Conservation (phyloP, 208 protist genomes). For the Acanthamoeba royreba region DNA sequence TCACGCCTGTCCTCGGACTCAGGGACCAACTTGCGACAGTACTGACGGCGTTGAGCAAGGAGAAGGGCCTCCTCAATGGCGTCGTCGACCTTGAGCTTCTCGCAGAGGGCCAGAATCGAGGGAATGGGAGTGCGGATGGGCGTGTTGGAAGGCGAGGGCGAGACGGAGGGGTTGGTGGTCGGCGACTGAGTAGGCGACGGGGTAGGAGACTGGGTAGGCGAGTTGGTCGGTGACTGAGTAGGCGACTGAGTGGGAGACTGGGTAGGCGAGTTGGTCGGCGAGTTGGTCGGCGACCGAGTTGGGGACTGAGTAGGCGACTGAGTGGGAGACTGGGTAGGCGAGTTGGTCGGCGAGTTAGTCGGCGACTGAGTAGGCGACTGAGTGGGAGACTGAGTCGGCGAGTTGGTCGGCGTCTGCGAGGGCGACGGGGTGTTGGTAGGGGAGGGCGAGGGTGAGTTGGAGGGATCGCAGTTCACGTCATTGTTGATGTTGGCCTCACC, state of each 20-base stretch:
- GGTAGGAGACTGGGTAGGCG: background rate
- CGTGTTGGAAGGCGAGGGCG: background rate
- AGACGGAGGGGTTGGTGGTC: no score
- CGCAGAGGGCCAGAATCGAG: background rate
- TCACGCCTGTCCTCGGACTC: background rate
- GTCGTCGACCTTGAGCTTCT: slow-evolving; percentile 11
- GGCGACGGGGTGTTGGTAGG: background rate
- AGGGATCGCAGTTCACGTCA: background rate
- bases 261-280: background rate
- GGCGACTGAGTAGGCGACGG: background rate
- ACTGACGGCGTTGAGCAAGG: background rate
- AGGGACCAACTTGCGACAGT: background rate
- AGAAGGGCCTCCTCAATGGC: background rate
- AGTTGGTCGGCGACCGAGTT: background rate
- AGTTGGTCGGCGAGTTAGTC: background rate
- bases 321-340: background rate
- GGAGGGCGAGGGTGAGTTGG: background rate
- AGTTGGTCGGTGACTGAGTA: background rate
- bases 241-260: background rate
- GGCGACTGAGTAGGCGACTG: background rate
- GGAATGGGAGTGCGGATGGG: background rate
- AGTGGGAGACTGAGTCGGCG: background rate
- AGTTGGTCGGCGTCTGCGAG: background rate
- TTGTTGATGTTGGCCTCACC: background rate
- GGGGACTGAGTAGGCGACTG: background rate